These are phyloP conservation scores for Garcia nutans DNA, from an alignment of 345 rosid species.

Conservation along the genomic window DNA sequence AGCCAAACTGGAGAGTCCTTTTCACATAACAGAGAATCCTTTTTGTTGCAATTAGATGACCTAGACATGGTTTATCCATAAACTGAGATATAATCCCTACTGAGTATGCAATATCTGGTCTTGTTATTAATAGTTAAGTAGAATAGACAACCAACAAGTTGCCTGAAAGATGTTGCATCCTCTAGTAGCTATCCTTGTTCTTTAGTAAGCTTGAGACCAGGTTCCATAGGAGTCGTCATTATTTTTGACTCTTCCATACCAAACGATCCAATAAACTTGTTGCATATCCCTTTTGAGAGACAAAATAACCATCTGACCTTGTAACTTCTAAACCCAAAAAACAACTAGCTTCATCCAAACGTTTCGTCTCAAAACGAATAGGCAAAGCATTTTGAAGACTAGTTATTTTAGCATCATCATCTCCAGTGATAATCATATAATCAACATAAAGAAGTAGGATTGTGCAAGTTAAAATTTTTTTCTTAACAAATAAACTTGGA, in stretches of 20 bases:
- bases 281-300: neutral
- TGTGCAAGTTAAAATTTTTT: neutral
- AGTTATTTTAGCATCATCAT: neutral
- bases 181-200: neutral
- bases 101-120: neutral
- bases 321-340: too few species aligned
- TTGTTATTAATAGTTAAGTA: neutral
- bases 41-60: neutral
- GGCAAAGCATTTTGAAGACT: too few species aligned
- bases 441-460: neutral
- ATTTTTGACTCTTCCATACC: neutral
- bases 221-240: neutral
- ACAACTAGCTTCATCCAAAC: neutral
- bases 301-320: neutral
- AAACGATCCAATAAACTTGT: too few species aligned
- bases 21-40: constrained; percentile 3
- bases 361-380: neutral
- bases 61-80: neutral
- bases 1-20: neutral
- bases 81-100: constrained; percentile 7
- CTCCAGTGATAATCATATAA: neutral
- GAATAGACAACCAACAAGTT: too few species aligned
- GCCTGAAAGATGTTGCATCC: neutral
- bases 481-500: neutral
- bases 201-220: neutral